Conservation (phyloP, 345 rosid species). For the Alliaria petiolata region DNA sequence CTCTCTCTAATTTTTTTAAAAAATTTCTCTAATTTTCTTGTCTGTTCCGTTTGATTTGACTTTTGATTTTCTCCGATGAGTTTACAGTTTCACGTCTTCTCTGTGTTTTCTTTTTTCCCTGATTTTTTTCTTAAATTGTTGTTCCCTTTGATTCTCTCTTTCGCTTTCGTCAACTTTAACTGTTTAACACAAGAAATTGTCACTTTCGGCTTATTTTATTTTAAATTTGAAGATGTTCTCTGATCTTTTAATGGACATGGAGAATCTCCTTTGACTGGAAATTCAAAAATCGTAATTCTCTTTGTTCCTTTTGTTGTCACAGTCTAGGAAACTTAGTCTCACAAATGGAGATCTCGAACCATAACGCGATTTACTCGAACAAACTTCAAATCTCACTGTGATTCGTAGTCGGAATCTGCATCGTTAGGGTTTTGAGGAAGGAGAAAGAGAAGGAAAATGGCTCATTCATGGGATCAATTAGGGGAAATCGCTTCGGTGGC, state of each 20-base stretch:
- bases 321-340: too few species aligned
- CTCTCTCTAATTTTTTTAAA: too few species aligned
- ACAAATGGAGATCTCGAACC: background rate
- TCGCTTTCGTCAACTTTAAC: background rate
- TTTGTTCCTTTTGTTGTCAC: background rate
- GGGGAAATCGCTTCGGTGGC: conserved; percentile 79
- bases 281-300: too few species aligned
- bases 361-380: background rate
- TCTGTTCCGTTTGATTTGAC: background rate
- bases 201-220: background rate
- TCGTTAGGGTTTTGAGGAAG: too few species aligned
- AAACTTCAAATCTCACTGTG: background rate
- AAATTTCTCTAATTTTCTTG: background rate
- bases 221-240: background rate
- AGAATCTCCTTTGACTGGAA: too few species aligned
- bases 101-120: too few species aligned
- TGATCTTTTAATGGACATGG: background rate
- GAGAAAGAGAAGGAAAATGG: conserved; percentile 33
- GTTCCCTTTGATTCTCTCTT: too few species aligned
- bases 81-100: too few species aligned
- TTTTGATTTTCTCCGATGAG: background rate
- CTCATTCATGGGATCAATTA: conserved; percentile 62
- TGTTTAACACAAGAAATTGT: background rate
- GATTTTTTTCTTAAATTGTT: too few species aligned
- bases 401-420: background rate